Percentiles rank a stretch among this genome's conserved stretches.
phyloP scores from a whole-genome alignment of 75 land plant species.

The Gnetum montanum region DNA sequence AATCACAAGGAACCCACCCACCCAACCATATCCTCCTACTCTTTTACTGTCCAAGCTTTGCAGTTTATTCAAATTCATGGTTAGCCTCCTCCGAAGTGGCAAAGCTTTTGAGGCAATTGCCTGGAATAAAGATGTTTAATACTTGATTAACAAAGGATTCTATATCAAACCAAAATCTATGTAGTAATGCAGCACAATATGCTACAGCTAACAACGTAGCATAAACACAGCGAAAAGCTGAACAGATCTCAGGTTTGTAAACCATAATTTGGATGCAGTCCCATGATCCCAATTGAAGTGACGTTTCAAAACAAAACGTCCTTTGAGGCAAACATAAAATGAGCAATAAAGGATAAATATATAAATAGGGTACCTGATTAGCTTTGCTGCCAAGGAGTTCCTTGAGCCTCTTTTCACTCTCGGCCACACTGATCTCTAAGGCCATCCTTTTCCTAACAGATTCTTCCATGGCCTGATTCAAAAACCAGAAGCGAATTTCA shows the following conservation, averaged over 20 bases:
- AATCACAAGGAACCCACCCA: slow-evolving; percentile 19
- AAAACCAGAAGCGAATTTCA: not conserved
- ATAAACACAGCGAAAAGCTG: too few relatives aligned
- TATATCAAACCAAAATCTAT: not conserved
- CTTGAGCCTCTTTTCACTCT: slow-evolving; percentile 16
- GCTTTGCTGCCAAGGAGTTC: slow-evolving; percentile 8
- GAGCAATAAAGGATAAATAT: too few relatives aligned
- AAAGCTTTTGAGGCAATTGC: slow-evolving; percentile 13
- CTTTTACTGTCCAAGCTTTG: slow-evolving; percentile 18
- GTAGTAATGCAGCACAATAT: too few relatives aligned
- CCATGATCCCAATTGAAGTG: too few relatives aligned
- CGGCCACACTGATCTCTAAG: slow-evolving; percentile 10
- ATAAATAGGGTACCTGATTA: slow-evolving; percentile 8
- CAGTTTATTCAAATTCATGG: slow-evolving; percentile 12
- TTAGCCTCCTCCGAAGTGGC: slow-evolving; percentile 17
- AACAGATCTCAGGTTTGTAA: too few relatives aligned
- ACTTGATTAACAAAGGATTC: not conserved
- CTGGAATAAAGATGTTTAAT: too few relatives aligned
- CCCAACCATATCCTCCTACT: slow-evolving; percentile 22
- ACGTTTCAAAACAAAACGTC: too few relatives aligned
- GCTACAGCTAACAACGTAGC: too few relatives aligned
- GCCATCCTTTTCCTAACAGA: slow-evolving; percentile 13
- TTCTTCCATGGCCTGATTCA: slow-evolving; percentile 19
- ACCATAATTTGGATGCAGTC: too few relatives aligned
- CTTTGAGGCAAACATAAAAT: too few relatives aligned